These are phyloP conservation scores for Cladosporium sp. DNA, from an alignment of 2,329 filamentous ascomycete genomes.

Conservation along the genomic window DNA sequence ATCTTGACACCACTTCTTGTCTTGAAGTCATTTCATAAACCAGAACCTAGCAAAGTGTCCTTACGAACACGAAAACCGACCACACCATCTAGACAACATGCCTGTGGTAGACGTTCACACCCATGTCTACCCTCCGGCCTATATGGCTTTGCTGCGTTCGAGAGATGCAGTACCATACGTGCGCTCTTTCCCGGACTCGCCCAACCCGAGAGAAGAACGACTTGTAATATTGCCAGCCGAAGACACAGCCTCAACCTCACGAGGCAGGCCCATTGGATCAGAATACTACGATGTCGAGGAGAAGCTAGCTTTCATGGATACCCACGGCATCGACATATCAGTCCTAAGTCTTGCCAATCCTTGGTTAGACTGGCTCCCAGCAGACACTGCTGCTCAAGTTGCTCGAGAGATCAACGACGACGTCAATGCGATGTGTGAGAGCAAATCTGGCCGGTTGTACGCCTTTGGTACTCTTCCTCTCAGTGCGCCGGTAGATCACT, in stretches of 20 bases:
- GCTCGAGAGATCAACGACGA: constrained; percentile 72
- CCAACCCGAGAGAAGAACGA: constrained; percentile 50
- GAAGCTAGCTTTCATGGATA: constrained; percentile 85
- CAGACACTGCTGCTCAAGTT: constrained; percentile 57
- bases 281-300: constrained; percentile 77
- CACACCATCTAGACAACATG: constrained; percentile 18
- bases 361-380: constrained; percentile 79
- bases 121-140: constrained; percentile 60
- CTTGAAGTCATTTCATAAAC: too few species aligned
- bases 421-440: constrained; percentile 66
- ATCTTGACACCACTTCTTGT: too few species aligned
- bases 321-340: constrained; percentile 74
- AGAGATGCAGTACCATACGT: constrained; percentile 66
- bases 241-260: constrained; percentile 35
- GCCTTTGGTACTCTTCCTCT: constrained; percentile 81
- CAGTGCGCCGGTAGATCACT: constrained; percentile 57
- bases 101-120: constrained; percentile 57
- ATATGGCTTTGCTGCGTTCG: constrained; percentile 54
- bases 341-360: constrained; percentile 89
- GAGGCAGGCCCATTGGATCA: constrained; percentile 75
- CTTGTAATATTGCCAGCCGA: constrained; percentile 41
- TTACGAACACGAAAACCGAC: too few species aligned
- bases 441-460: constrained; percentile 65
- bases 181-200: constrained; percentile 55
- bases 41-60: too few species aligned